A percentile compares a stretch with the other conserved stretches of the same genome.
Conservation (phyloP, 2,329 filamentous ascomycete genomes). For the Fusarium papillatum region DNA sequence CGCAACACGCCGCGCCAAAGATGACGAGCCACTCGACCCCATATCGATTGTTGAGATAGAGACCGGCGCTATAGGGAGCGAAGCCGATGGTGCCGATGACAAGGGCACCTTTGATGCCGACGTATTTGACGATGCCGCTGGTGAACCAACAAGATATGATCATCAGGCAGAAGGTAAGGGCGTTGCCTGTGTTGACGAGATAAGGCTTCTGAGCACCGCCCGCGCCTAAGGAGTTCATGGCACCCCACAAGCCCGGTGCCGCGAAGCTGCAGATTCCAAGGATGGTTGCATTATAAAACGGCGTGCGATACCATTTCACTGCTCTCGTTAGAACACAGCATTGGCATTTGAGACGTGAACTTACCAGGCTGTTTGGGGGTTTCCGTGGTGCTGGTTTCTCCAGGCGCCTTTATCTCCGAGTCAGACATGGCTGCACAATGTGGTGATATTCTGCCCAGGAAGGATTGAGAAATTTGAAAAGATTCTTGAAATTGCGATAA, state of each 20-base stretch:
- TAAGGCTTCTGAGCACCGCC: constrained; percentile 71
- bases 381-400: not conserved
- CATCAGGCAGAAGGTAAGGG: constrained; percentile 62
- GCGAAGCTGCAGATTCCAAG: constrained; percentile 47
- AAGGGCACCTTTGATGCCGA: constrained; percentile 51
- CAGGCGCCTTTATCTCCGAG: not conserved
- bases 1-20: constrained; percentile 57
- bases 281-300: constrained; percentile 46
- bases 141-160: constrained; percentile 65
- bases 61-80: constrained; percentile 56
- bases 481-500: not conserved
- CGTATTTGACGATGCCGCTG: constrained; percentile 38
- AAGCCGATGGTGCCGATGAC: constrained; percentile 59
- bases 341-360: not conserved
- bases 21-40: constrained; percentile 59
- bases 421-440: not conserved
- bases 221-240: constrained; percentile 46
- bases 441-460: not conserved
- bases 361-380: not conserved
- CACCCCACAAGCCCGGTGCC: constrained; percentile 45
- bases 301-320: constrained; percentile 44
- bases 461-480: not conserved
- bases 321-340: not conserved
- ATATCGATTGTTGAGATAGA: constrained; percentile 60
- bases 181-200: constrained; percentile 72